These are phyloP conservation scores for Auriscalpium microsporum DNA, from an alignment of 768 basidiomycete genomes.

Conservation along the genomic window DNA sequence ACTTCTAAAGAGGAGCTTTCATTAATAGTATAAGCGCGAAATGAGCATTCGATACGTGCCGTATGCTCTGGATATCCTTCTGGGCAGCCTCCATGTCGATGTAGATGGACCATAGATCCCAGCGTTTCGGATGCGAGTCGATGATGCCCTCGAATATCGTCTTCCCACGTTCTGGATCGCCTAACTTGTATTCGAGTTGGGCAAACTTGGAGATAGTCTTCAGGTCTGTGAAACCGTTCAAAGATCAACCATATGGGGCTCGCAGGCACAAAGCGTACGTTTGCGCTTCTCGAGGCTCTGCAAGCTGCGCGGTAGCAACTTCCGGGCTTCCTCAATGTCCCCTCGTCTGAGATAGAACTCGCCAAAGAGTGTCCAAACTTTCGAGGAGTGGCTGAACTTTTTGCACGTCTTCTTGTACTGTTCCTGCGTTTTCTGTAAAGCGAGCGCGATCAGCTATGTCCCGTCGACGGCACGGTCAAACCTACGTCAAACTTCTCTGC, in stretches of 20 bases:
- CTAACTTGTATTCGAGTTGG: conserved; percentile 88
- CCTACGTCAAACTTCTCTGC: conserved; percentile 73
- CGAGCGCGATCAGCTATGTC: neutral
- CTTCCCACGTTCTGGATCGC: conserved; percentile 89
- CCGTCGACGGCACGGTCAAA: neutral
- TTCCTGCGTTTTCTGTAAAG: conserved; percentile 79
- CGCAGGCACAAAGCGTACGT: conserved; percentile 43
- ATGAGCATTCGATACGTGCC: conserved; percentile 35
- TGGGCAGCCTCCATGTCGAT: conserved; percentile 91
- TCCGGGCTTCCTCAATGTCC: conserved; percentile 71
- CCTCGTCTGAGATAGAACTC: conserved; percentile 74
- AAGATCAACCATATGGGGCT: neutral
- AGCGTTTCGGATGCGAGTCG: conserved; percentile 89
- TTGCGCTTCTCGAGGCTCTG: conserved; percentile 91
- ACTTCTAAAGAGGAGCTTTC: conserved; percentile 38
- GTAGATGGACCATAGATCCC: conserved; percentile 95
- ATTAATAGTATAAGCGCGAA: neutral
- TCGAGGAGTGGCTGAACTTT: conserved; percentile 90
- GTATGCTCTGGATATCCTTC: conserved; percentile 66
- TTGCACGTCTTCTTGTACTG: conserved; percentile 82
- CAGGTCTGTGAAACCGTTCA: conserved; percentile 49
- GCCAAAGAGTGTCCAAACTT: conserved; percentile 86
- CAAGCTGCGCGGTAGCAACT: conserved; percentile 76
- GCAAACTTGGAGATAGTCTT: conserved; percentile 96
- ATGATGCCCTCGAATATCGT: conserved; percentile 96